These are phyloP conservation scores for Gloeophyllum trabeum DNA, from an alignment of 768 basidiomycete genomes.

Conservation along the genomic window DNA sequence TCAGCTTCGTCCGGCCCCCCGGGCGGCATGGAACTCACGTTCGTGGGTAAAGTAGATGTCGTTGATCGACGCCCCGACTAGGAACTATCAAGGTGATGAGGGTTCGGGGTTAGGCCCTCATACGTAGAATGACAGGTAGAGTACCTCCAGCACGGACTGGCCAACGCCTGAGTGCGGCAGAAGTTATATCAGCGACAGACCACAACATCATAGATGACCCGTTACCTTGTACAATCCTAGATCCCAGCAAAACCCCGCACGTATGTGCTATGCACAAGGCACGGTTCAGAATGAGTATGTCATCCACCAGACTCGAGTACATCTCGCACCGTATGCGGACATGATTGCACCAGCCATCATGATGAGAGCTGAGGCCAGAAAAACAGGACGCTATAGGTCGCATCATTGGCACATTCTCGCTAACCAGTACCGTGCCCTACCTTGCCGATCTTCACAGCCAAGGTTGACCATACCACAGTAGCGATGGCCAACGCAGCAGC, in stretches of 20 bases:
- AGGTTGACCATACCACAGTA: slow-evolving; percentile 2
- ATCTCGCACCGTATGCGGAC: slow-evolving; percentile 5
- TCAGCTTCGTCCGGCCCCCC: not conserved
- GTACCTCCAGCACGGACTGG: not conserved
- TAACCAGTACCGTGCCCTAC: no score
- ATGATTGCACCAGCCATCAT: slow-evolving; percentile 7
- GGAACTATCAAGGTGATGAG: not conserved
- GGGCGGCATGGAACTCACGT: not conserved
- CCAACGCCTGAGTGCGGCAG: not conserved
- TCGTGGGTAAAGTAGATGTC: slow-evolving; percentile 9
- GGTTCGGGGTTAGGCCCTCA: not conserved
- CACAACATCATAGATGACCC: no score
- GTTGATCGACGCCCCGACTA: slow-evolving; percentile 3
- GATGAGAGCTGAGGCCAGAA: slow-evolving; percentile 1
- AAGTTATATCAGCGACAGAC: not conserved
- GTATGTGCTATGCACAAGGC: no score
- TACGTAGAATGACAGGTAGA: not conserved
- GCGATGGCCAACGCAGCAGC: slow-evolving; percentile 6
- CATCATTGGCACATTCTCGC: no score
- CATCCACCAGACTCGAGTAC: no score
- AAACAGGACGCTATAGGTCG: not conserved
- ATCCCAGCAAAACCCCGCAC: not conserved
- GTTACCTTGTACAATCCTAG: not conserved
- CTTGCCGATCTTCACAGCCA: slow-evolving; percentile 3
- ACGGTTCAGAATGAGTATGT: no score